These are phyloP conservation scores for Quercus lobata DNA, from an alignment of 331 rosid genomes.

Conservation along the genomic window DNA sequence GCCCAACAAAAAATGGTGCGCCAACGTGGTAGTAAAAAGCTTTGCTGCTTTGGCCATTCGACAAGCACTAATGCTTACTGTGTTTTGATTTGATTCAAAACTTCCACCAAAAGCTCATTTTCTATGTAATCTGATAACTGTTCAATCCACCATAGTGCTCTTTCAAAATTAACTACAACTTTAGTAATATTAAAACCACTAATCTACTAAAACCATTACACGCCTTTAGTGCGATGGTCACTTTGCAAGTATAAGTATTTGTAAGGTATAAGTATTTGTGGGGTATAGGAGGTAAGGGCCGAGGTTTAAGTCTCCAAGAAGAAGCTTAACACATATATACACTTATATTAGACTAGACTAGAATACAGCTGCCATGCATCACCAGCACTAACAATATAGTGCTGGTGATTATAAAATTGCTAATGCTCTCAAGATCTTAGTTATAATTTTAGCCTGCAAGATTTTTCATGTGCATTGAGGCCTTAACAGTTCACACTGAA, in stretches of 20 bases:
- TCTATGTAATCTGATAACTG: not conserved
- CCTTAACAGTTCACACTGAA: not conserved
- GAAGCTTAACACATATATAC: accelerated
- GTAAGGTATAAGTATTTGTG: no score
- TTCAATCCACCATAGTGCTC: not conserved
- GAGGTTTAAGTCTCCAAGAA: accelerated
- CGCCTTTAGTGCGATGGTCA: no score
- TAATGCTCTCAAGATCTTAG: not conserved
- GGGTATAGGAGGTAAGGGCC: accelerated
- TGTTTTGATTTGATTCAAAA: not conserved
- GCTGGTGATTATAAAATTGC: not conserved
- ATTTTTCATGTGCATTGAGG: not conserved
- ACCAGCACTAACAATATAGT: slow-evolving; percentile 7
- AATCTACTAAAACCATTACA: not conserved
- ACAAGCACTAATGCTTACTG: not conserved
- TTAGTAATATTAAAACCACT: not conserved
- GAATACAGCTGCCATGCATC: slow-evolving; percentile 25
- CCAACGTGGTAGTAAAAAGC: not conserved
- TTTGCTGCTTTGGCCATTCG: not conserved
- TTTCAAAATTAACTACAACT: not conserved
- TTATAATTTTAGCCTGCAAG: not conserved
- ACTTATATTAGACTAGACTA: no score
- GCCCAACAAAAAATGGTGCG: not conserved
- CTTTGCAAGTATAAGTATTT: no score
- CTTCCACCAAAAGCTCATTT: not conserved